Evolutionary conservation across 805 yeast species (phyloP), one percentile per base, ranked within the genome.

Genomic region (Suhomyces sp.): DNA sequence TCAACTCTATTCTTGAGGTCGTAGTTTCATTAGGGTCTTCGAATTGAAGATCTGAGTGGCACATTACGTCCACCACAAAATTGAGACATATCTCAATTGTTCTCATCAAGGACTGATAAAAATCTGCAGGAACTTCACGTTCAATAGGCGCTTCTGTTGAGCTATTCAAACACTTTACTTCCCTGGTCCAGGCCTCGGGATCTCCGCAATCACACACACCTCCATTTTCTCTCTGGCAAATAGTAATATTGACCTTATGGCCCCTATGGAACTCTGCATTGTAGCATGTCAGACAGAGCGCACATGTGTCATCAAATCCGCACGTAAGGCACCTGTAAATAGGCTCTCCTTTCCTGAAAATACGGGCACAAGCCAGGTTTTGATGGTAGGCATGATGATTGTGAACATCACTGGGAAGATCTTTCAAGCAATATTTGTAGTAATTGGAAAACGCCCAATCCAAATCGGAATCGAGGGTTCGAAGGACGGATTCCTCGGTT

Each of bases 181-280:
- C 58, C 11, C 56, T 57, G 4, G 66, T 72, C 88, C 95, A 88
- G 0, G 95, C 95, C 51, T 85, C 95, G 0, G 79, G 76, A 50
- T 88, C 95, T 4, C 96, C 95, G 56, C 96, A 87, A 51, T 87
- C 96, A 55, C 95, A 84, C 13, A 82, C 83, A 0, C 93, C 93
- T 24, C 90, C 86, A 38, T 76, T 83, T 41, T 77, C 83, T 34
- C 85, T 67, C 27, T 76, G 76, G 38, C 82, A 75, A 5, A 84
- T 77, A 25, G 77, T 68, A 12, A 79, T 74, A 37, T 80, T 76
- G 6, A 84, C 80, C 30, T 77, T 74, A 56, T 90, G 98, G 28
- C 79, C 91, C 22, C 54, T 52, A 58, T 90, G 98, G 36, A 74
- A 70, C 4, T 76, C 77, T 2, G 79, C 77, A 32, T 80, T 77